Evolutionary conservation across 257 asterid species (phyloP), one percentile per base, ranked within the genome.

Genomic region (Salvia hispanica): DNA sequence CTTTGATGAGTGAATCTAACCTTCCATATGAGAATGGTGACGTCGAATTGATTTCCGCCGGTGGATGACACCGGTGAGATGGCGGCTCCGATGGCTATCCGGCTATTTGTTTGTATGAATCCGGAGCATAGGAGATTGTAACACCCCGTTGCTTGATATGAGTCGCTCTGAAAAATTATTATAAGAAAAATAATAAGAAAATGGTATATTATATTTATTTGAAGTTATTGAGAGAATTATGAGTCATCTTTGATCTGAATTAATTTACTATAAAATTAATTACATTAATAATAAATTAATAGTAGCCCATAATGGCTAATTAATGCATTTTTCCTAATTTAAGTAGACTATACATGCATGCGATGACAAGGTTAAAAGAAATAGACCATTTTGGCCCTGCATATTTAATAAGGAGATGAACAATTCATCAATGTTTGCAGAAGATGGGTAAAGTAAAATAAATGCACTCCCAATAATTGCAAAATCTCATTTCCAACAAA

Each of bases 1-100:
- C 6, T 11, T 2, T 4, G 4, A 10, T 5, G 4, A 16, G 0
- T 25, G 36, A 34, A 2, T 44, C 31, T 50, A 10, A 90, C 98
- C 97, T 92, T 92, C 98, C 98, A 92, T 65, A 90, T 81, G 76
- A 92, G 93, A 15, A 92, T 83, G 58, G 93, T 83, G 62, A 92
- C 77, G 65, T 92, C 98, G 60, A 76, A 92, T 78, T 92, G 98
- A 51, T 48, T 83, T 48, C 84, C 88, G 6, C 75, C 66, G 2
- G 66, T 21, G 0, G 85, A 44, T 0, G 98, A 92, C 2, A 88
- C 62, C 4, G 98, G 98, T 46, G 96, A 84, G 79, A 92, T 90
- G 69, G 96, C 91, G 21, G 95, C 98, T 47, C 97, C 97, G 44
- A 92, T 90, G 40, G 97, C 98, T 39, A 92, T 79, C 55, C 88